Evolutionary conservation across 2,329 filamentous ascomycete genomes (phyloP).

Genomic region (Epichloe coenophiala): DNA sequence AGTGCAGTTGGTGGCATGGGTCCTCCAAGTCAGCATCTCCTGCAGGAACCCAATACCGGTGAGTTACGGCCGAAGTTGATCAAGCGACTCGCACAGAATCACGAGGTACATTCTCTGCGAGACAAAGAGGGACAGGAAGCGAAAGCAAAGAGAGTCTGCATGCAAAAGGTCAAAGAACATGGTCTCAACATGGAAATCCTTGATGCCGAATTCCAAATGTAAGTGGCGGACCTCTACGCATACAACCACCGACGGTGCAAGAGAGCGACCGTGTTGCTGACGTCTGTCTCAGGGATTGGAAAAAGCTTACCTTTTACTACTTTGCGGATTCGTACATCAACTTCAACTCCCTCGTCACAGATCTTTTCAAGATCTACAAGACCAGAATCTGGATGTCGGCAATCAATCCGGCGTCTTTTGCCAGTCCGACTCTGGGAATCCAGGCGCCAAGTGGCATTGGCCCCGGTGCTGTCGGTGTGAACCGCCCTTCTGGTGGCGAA

Average conservation of each 20-base stretch:
- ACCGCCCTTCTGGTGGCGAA: slow-evolving; percentile 30
- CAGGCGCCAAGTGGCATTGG: slow-evolving; percentile 55
- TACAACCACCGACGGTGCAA: too few species aligned
- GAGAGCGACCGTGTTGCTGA: slow-evolving; percentile 4
- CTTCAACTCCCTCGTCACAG: slow-evolving; percentile 95
- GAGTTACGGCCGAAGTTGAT: slow-evolving; percentile 95
- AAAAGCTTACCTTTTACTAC: slow-evolving; percentile 98
- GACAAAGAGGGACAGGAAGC: slow-evolving; percentile 97
- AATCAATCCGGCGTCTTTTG: slow-evolving; percentile 93
- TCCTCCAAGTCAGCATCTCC: slow-evolving; percentile 57
- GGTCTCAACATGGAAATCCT: slow-evolving; percentile 96
- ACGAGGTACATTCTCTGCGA: slow-evolving; percentile 77
- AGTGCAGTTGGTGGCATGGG: slow-evolving; percentile 70
- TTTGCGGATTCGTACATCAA: slow-evolving; percentile 98
- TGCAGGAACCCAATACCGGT: slow-evolving; percentile 54
- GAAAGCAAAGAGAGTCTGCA: slow-evolving; percentile 91
- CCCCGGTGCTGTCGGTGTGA: slow-evolving; percentile 49
- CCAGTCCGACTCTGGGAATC: slow-evolving; percentile 59
- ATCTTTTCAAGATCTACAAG: slow-evolving; percentile 98
- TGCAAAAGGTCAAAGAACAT: slow-evolving; percentile 92
- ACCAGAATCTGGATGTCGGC: slow-evolving; percentile 99
- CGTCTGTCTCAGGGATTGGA: slow-evolving; percentile 66
- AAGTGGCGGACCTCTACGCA: slow-evolving; percentile 28
- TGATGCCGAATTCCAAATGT: slow-evolving; percentile 98
- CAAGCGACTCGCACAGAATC: slow-evolving; percentile 80